A percentile compares a stretch with the other conserved stretches of the same genome.
Evolutionary conservation across 768 basidiomycete species (phyloP).

Genomic region (Collybia sordida): DNA sequence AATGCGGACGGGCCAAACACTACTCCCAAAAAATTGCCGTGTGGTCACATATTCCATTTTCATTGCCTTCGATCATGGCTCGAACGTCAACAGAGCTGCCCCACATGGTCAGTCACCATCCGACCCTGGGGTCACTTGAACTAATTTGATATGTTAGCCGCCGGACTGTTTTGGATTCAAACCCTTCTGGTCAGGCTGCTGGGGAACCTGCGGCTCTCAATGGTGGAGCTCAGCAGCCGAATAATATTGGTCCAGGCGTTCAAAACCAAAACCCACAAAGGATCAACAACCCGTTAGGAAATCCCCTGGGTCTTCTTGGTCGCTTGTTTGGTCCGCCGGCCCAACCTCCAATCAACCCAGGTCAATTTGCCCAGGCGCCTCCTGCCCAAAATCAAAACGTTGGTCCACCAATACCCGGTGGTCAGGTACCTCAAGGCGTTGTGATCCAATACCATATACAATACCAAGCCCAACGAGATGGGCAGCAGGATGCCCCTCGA

Average conservation of each 20-base stretch:
- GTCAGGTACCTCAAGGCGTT: constrained; percentile 43
- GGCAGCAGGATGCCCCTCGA: constrained; percentile 22
- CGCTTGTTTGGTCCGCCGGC: constrained; percentile 56
- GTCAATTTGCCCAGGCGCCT: constrained; percentile 30
- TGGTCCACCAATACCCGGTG: constrained; percentile 27
- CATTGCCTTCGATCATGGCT: constrained; percentile 97
- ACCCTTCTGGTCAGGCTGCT: constrained; percentile 32
- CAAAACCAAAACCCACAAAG: constrained; percentile 36
- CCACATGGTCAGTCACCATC: constrained; percentile 77
- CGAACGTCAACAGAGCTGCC: constrained; percentile 97
- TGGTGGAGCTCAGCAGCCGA: constrained; percentile 30
- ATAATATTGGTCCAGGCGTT: constrained; percentile 23
- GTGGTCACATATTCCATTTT: constrained; percentile 98
- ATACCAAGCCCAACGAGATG: constrained; percentile 43
- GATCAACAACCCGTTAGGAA: constrained; percentile 44
- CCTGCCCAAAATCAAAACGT: constrained; percentile 23
- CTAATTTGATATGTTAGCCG: constrained; percentile 47
- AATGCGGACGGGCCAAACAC: constrained; percentile 79
- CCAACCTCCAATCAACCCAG: constrained; percentile 37
- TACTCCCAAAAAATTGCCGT: constrained; percentile 94
- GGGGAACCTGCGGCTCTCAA: constrained; percentile 22
- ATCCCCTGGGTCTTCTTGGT: constrained; percentile 52
- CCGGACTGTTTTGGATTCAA: constrained; percentile 68
- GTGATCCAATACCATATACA: constrained; percentile 66
- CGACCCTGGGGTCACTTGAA: constrained; percentile 4